Base-by-base conservation (phyloP, 768 basidiomycete genomes). In the Mycena haematopus region DNA sequence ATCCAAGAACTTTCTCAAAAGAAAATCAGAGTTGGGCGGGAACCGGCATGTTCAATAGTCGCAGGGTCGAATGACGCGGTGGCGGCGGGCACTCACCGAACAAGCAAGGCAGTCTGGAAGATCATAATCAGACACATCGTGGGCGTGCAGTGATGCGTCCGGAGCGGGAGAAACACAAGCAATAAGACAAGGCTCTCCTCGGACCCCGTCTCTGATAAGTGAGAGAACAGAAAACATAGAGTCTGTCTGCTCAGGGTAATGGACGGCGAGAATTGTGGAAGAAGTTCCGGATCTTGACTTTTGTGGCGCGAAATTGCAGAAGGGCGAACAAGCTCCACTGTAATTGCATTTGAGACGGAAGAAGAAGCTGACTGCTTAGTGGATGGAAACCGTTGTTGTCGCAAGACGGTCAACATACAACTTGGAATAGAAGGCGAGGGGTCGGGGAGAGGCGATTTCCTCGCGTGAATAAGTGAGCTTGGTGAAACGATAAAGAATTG, bases 81-180 rank as follows among this genome's bases (percentile, higher is more conserved):
- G 27, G 15, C 57, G 51, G 57, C 57, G 57, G 57, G 36, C 42
- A n/a, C 19, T 42, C 19, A 3, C 42, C n/a, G 42, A 42, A n/a
- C n/a, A n/a, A n/a, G n/a, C n/a, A 21, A 24, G 15, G 44, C 9
- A 8, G 11, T 21, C 2, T 11, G 44, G 15, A 45, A 45, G 44
- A 45, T 45, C 13, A 8, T 10, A 9, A 45, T 21, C 22, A 22
- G 21, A 42, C 42, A 38, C 36, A 24, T 17, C 15, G 27, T 24
- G 25, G 15, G 29, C 29, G 29, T 31, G 29, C 6, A 31, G 21
- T 24, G 45, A 46, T 46, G 22, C 44, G 44, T 19, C 44, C n/a
- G 44, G 7, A 45, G 44, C 21, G 44, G 44, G 44, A 46, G 13
- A 13, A 13, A 46, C 7, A 46, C 45, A 46, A 33, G 49, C 29